Percentiles rank a stretch among this genome's conserved stretches.
phyloP scores from a whole-genome alignment of 768 basidiomycete genomes.

The Xerocomus potaroensis region DNA sequence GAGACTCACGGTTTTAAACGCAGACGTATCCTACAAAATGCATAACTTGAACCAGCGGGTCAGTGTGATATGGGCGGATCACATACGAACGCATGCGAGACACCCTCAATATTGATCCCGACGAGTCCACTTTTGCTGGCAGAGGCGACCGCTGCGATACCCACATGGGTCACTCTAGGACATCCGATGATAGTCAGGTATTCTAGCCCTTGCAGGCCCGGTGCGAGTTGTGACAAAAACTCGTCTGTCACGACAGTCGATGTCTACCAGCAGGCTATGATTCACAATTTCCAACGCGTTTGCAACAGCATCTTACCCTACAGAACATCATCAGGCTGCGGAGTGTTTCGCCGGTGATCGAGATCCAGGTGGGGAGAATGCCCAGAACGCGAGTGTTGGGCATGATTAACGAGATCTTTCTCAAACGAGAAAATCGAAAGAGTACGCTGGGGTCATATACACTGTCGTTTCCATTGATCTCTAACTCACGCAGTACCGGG shows the following conservation, averaged over 20 bases:
- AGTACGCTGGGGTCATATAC: conserved; percentile 47
- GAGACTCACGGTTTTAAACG: conserved; percentile 40
- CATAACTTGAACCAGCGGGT: conserved; percentile 1
- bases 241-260: conserved; percentile 57
- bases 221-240: conserved; percentile 47
- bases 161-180: conserved; percentile 58
- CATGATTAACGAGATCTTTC: conserved; percentile 69
- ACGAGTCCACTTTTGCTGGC: conserved; percentile 44
- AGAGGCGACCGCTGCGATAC: conserved; percentile 50
- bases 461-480: conserved; percentile 65
- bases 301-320: conserved; percentile 42
- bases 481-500: conserved; percentile 47
- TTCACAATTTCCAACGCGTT: neutral
- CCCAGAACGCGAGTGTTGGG: conserved; percentile 53
- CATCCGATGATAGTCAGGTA: conserved; percentile 65
- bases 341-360: conserved; percentile 41
- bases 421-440: conserved; percentile 45
- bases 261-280: conserved; percentile 34
- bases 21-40: conserved; percentile 46
- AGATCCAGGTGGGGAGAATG: conserved; percentile 50
- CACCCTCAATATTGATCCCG: conserved; percentile 56
- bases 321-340: conserved; percentile 63
- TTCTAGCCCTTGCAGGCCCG: conserved; percentile 47
- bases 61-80: neutral
- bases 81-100: conserved; percentile 59